Conservation (phyloP, 2,329 filamentous ascomycete species). For the Aspergillus sp. region DNA sequence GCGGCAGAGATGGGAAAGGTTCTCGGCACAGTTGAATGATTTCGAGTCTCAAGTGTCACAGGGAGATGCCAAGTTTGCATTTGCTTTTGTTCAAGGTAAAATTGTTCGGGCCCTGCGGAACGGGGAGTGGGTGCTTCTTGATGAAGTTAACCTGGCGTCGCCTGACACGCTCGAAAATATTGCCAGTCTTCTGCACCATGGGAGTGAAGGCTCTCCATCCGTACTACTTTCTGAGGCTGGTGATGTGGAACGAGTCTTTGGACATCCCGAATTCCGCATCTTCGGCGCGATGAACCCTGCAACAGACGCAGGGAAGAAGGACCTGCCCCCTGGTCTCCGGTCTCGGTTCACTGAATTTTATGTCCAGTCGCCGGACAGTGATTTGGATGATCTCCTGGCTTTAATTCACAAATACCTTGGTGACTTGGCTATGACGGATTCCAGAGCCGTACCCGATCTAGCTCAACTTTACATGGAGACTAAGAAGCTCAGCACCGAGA, state of each 20-base stretch:
- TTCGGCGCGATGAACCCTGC: slow-evolving; percentile 99
- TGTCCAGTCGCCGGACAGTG: slow-evolving; percentile 83
- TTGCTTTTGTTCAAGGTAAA: slow-evolving; percentile 94
- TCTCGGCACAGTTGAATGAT: slow-evolving; percentile 71
- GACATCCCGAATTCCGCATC: slow-evolving; percentile 89
- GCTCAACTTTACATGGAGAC: slow-evolving; percentile 86
- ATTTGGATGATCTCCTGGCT: slow-evolving; percentile 80
- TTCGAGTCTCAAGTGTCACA: slow-evolving; percentile 75
- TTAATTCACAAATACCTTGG: slow-evolving; percentile 89
- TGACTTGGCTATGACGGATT: slow-evolving; percentile 68
- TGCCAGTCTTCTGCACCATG: slow-evolving; percentile 78
- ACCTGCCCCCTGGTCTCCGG: slow-evolving; percentile 82
- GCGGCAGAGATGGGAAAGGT: slow-evolving; percentile 76
- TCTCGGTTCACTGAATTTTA: slow-evolving; percentile 96
- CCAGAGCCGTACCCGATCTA: slow-evolving; percentile 75
- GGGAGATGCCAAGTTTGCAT: slow-evolving; percentile 79
- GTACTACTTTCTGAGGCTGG: slow-evolving; percentile 91
- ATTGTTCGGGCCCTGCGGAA: slow-evolving; percentile 95
- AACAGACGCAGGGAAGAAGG: slow-evolving; percentile 94
- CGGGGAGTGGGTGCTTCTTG: slow-evolving; percentile 93
- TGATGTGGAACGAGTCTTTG: slow-evolving; percentile 83
- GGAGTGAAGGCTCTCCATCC: slow-evolving; percentile 71
- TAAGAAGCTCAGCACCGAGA: slow-evolving; percentile 76
- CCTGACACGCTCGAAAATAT: slow-evolving; percentile 94
- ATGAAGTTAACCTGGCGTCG: slow-evolving; percentile 96